Percentiles rank a stretch among this genome's conserved stretches.
phyloP scores from a whole-genome alignment of 768 basidiomycete species.

The Trametes villosa region DNA sequence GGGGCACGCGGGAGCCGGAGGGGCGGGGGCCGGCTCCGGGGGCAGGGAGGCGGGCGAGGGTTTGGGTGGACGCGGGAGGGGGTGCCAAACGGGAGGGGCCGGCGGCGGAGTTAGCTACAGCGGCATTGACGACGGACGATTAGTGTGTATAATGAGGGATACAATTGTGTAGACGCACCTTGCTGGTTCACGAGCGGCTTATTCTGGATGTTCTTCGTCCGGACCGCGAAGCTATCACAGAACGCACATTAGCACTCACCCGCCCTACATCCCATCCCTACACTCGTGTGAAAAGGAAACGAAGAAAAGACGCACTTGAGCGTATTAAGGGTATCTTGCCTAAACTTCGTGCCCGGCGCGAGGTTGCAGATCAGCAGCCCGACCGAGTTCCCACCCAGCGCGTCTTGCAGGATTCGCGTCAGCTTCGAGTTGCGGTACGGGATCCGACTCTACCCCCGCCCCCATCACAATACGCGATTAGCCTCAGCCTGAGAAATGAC shows the following conservation, averaged over 20 bases:
- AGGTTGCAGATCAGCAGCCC: constrained; percentile 87
- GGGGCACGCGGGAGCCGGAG: constrained; percentile 31
- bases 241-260: too few species aligned
- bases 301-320: constrained; percentile 60
- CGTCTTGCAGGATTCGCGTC: constrained; percentile 88
- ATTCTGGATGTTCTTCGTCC: constrained; percentile 88
- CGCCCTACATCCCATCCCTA: too few species aligned
- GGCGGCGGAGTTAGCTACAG: constrained; percentile 2
- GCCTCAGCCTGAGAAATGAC: not conserved
- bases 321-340: constrained; percentile 88
- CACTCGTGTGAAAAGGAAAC: not conserved
- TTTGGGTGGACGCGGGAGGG: constrained; percentile 63
- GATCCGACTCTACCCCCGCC: constrained; percentile 60
- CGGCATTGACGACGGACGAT: not conserved
- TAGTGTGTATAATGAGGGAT: not conserved
- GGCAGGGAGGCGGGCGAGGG: constrained; percentile 48
- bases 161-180: constrained; percentile 44
- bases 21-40: constrained; percentile 16
- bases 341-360: constrained; percentile 79
- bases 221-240: constrained; percentile 80
- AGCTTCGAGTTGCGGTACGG: constrained; percentile 91
- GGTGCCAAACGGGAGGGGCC: constrained; percentile 50
- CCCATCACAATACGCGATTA: not conserved
- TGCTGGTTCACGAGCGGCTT: constrained; percentile 78
- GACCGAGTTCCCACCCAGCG: constrained; percentile 79